Conservation (phyloP, 1,139 yeast genomes). For the Candida pseudoviswanathii region DNA sequence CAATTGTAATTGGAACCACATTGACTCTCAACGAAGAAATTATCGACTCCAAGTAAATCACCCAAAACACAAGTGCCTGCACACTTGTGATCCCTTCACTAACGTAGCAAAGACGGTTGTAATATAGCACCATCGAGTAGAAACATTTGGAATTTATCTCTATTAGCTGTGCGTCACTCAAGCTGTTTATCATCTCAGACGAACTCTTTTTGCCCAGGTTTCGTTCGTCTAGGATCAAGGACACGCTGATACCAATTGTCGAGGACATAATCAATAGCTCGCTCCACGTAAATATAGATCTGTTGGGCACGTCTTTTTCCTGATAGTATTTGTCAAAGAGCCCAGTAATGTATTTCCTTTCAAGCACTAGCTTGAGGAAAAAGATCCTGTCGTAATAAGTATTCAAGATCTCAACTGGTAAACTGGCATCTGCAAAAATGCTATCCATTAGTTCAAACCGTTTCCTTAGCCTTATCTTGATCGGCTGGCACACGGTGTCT, state of each 20-base stretch:
- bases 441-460: conserved; percentile 12
- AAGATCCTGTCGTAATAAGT: conserved; percentile 9
- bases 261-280: conserved; percentile 12
- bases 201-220: conserved; percentile 7
- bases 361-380: conserved; percentile 10
- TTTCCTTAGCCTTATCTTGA: conserved; percentile 7
- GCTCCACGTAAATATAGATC: conserved; percentile 10
- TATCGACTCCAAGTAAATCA: conserved; percentile 46
- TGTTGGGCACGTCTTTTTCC: not conserved
- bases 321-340: conserved; percentile 10
- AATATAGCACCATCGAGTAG: conserved; percentile 46
- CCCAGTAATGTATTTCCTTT: conserved; percentile 6
- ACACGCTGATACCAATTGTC: conserved; percentile 9
- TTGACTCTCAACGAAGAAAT: conserved; percentile 43
- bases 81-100: conserved; percentile 54
- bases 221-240: conserved; percentile 11
- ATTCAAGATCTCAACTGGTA: conserved; percentile 12
- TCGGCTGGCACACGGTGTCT: conserved; percentile 14
- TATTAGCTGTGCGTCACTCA: conserved; percentile 18
- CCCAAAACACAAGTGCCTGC: conserved; percentile 48
- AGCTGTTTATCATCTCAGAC: conserved; percentile 10
- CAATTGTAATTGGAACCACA: conserved; percentile 50
- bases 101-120: conserved; percentile 44
- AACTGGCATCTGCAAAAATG: conserved; percentile 5
- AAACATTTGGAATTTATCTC: conserved; percentile 29